A percentile compares a stretch with the other conserved stretches of the same genome.
phyloP scores from a whole-genome alignment of 306 rosid genomes.

The Heteromeles arbutifolia region DNA sequence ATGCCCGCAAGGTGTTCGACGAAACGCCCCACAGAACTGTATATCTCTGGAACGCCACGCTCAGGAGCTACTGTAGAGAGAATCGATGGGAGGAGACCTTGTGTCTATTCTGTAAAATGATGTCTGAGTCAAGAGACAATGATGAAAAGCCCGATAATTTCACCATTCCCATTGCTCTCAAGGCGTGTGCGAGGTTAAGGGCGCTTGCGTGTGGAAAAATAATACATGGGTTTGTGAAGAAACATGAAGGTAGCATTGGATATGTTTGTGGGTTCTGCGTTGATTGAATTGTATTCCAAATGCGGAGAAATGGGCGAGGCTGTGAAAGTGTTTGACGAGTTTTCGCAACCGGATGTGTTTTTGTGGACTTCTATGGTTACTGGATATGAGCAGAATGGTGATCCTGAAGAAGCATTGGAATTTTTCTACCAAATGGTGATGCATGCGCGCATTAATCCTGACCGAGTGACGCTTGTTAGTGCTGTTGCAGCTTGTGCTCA shows the following conservation, averaged over 20 bases:
- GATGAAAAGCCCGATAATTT: constrained; percentile 49
- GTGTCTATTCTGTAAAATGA: constrained; percentile 42
- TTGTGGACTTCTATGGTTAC: constrained; percentile 28
- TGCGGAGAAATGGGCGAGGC: constrained; percentile 26
- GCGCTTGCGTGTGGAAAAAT: constrained; percentile 35
- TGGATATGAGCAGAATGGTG: too few species aligned
- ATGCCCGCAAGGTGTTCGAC: too few species aligned
- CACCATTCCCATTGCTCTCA: constrained; percentile 54
- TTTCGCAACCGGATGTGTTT: too few species aligned
- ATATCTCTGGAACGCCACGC: constrained; percentile 64
- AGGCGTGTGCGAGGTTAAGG: constrained; percentile 46
- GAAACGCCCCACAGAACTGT: too few species aligned
- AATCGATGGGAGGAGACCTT: constrained; percentile 49
- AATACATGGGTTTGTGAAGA: constrained; percentile 58
- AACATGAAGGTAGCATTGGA: constrained; percentile 32
- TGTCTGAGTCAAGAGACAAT: constrained; percentile 4
- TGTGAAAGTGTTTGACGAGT: too few species aligned
- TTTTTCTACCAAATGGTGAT: too few species aligned
- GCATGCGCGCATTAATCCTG: too few species aligned
- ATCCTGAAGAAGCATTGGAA: too few species aligned
- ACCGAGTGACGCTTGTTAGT: too few species aligned
- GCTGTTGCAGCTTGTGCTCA: too few species aligned
- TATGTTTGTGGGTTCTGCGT: constrained; percentile 64
- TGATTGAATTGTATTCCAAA: constrained; percentile 60
- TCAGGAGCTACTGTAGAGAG: constrained; percentile 43